Conservation (phyloP, 345 rosid species). For the Barbarea vulgaris region DNA sequence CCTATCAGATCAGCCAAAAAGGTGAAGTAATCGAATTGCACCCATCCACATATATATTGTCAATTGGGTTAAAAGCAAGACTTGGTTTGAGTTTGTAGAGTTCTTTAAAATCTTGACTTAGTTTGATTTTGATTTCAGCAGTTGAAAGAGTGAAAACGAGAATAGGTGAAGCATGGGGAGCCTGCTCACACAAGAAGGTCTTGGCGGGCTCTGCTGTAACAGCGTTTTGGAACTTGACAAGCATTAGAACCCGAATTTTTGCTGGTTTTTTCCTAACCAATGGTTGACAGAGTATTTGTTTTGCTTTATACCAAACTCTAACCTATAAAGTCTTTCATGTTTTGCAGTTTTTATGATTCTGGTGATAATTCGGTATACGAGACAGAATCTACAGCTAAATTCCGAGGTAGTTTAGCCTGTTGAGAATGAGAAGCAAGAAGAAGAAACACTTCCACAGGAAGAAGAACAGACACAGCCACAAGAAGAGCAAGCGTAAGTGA, state of each 20-base stretch:
- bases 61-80: background rate
- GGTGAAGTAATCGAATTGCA: slow-evolving; percentile 42
- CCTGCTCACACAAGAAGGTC: slow-evolving; percentile 85
- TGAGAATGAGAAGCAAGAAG: slow-evolving; percentile 37
- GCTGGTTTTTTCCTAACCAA: slow-evolving; percentile 47
- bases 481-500: slow-evolving; percentile 30
- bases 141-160: slow-evolving; percentile 55
- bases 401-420: slow-evolving; percentile 39
- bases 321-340: slow-evolving; percentile 17
- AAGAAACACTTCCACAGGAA: slow-evolving; percentile 11
- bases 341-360: slow-evolving; percentile 77
- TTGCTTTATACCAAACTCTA: slow-evolving; percentile 14
- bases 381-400: slow-evolving; percentile 50
- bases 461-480: slow-evolving; percentile 21
- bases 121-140: slow-evolving; percentile 37
- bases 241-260: slow-evolving; percentile 73
- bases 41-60: slow-evolving; percentile 13
- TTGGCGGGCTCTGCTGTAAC: slow-evolving; percentile 74
- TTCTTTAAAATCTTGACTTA: slow-evolving; percentile 1
- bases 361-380: slow-evolving; percentile 66
- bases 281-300: slow-evolving; percentile 14
- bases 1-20: slow-evolving; percentile 61
- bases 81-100: background rate
- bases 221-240: slow-evolving; percentile 87
- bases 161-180: slow-evolving; percentile 65